Evolutionary conservation across 2,329 filamentous ascomycete genomes (phyloP), one percentile per base, ranked within the genome.

Genomic region (Didymella segeticola): DNA sequence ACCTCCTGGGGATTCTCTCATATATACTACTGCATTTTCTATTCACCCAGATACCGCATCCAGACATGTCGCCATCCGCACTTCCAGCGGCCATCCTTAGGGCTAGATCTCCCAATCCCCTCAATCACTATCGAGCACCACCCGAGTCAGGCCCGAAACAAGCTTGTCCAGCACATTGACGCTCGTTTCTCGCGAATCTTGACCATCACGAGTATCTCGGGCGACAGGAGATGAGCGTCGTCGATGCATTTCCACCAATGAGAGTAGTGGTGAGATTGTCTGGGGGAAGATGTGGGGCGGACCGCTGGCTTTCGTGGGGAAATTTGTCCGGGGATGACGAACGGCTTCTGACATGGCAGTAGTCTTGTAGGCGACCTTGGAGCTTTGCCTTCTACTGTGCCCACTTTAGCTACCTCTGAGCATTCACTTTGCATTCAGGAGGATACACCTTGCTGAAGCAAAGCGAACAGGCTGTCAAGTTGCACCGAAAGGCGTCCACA

Each of bases 271-370:
- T 14, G 11, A 23, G 22, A 43, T 48, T 43, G 45, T n/a, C 43
- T 45, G 19, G 36, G 43, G 22, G 27, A 30, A 27, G 5, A 10
- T 49, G 45, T 49, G 51, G 51, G 45, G 45, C 39, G 7, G 23
- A 23, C 50, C 43, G 50, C 50, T 47, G 49, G 43, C 31, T 48
- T 47, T 43, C 38, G 45, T 48, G 45, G 51, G 51, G 45, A 45
- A 45, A 38, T 53, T 53, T 38, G n/a, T 14, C 43, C 50, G 50
- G 31, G 37, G 36, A n/a, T n/a, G n/a, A n/a, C n/a, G n/a, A n/a
- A n/a, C n/a, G 11, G 25, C 11, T 6, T 6, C 6, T 27, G 26
- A 27, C 11, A 7, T 27, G 26, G n/a, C n/a, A n/a, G n/a, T n/a
- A n/a, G n/a, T n/a, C n/a, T n/a, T n/a, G n/a, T n/a, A n/a, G n/a